Base-by-base conservation (phyloP, 1,284 basidiomycete genomes). In the Macrocystidia cucumis region DNA sequence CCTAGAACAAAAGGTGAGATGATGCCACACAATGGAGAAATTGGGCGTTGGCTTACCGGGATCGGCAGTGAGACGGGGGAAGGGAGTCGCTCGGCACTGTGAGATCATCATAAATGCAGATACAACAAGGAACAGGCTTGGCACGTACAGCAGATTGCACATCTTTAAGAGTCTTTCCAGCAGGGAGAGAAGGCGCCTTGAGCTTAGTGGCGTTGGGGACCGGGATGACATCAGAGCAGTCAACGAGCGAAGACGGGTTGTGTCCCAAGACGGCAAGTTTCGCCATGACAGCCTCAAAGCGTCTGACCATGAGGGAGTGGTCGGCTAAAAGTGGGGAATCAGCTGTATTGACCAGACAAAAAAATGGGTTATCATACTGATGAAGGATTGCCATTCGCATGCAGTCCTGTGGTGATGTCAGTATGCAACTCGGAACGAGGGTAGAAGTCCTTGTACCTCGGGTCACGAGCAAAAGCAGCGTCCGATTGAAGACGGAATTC, bases 401-500 rank as follows among this genome's bases (percentile, higher is more conserved):
- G 52, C 48, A 24, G 60, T 63, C 29, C 55, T 27, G 5, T n/a
- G 7, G 25, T 27, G n/a, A 12, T 27, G 5, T 12, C 16, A 27
- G 25, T n/a, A n/a, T n/a, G n/a, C n/a, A n/a, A n/a, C n/a, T n/a
- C n/a, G n/a, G n/a, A n/a, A n/a, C n/a, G n/a, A n/a, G n/a, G n/a
- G n/a, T n/a, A n/a, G n/a, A n/a, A n/a, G n/a, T n/a, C n/a, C n/a
- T n/a, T n/a, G n/a, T n/a, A n/a, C 12, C 23, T 8, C 8, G 23
- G 23, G 12, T 25, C 23, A 12, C 23, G 23, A 8, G 23, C 8
- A 25, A 25, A 25, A 31, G 45, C 48, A 17, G 45, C 50, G 50
- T 66, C 64, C 12, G 61, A 64, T 37, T 59, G 57, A 12, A 67
- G 52, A 32, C 64, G 60, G n/a, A 67, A 48, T 40, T 62, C 62